phyloP scores from a whole-genome alignment of 2,329 filamentous ascomycete genomes.

The Pseudocercospora cruenta region DNA sequence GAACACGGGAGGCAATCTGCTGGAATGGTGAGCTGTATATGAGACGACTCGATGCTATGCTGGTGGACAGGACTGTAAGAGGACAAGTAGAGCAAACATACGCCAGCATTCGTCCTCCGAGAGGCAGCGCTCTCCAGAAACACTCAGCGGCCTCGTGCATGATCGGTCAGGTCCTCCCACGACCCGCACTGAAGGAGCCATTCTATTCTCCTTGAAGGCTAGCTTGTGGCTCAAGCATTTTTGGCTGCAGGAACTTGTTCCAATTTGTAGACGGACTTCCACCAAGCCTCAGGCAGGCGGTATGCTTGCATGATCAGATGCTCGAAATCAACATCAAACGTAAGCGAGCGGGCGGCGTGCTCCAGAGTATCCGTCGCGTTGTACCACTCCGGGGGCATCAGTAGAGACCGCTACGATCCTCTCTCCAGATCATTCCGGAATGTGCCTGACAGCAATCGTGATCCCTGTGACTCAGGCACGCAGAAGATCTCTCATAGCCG shows the following conservation, averaged over 20 bases:
- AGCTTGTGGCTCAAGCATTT: slow-evolving; percentile 21
- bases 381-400: neutral
- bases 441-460: slow-evolving; percentile 3
- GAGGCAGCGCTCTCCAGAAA: slow-evolving; percentile 11
- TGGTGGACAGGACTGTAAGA: slow-evolving; percentile 6
- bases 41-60: slow-evolving; percentile 22
- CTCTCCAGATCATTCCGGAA: neutral
- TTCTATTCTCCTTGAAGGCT: slow-evolving; percentile 19
- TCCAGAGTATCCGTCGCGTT: neutral
- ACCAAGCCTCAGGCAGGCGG: slow-evolving; percentile 14
- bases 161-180: slow-evolving; percentile 9
- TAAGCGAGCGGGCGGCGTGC: neutral
- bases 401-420: neutral
- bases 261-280: slow-evolving; percentile 3
- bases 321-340: neutral
- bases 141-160: slow-evolving; percentile 16
- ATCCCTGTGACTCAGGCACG: slow-evolving; percentile 3
- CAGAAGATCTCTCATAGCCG: neutral
- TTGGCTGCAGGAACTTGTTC: slow-evolving; percentile 15
- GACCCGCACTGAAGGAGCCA: slow-evolving; percentile 21
- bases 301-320: slow-evolving; percentile 19
- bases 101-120: slow-evolving; percentile 6
- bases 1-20: neutral
- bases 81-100: slow-evolving; percentile 21
- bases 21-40: slow-evolving; percentile 13